These are phyloP conservation scores for Kluyveromyces starmeri DNA, from an alignment of 805 yeast species.

Conservation along the genomic window DNA sequence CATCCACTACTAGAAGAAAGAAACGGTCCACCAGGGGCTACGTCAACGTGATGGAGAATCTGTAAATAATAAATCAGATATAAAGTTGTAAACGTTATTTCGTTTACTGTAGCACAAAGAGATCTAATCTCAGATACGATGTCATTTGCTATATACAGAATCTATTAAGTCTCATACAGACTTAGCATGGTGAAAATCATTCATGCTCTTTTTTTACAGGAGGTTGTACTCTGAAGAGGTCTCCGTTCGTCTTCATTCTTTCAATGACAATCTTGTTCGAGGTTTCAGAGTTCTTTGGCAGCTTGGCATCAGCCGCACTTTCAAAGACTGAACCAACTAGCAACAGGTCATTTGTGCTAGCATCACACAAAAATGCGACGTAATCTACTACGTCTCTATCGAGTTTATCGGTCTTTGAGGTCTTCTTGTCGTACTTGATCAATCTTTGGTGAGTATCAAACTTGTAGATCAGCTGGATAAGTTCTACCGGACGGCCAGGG, in stretches of 20 bases:
- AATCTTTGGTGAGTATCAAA: conserved; percentile 56
- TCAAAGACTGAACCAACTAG: conserved; percentile 66
- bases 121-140: too few species aligned
- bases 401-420: conserved; percentile 37
- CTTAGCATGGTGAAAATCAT: too few species aligned
- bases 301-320: conserved; percentile 35
- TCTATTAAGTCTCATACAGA: too few species aligned
- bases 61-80: too few species aligned
- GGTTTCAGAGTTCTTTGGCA: conserved; percentile 22
- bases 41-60: conserved; percentile 51
- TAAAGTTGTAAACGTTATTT: too few species aligned
- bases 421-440: conserved; percentile 37
- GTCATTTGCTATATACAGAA: too few species aligned
- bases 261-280: conserved; percentile 20
- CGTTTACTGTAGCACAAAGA: too few species aligned
- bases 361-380: conserved; percentile 52
- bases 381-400: conserved; percentile 54
- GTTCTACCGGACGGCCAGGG: conserved; percentile 45
- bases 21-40: conserved; percentile 48
- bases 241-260: conserved; percentile 27
- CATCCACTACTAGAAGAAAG: conserved; percentile 29
- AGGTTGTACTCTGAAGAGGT: conserved; percentile 22
- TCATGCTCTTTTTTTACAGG: conserved; percentile 1
- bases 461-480: conserved; percentile 52
- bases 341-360: conserved; percentile 45